phyloP scores from a whole-genome alignment of 352 stramenopile genomes.

The Phytophthora capsici region DNA sequence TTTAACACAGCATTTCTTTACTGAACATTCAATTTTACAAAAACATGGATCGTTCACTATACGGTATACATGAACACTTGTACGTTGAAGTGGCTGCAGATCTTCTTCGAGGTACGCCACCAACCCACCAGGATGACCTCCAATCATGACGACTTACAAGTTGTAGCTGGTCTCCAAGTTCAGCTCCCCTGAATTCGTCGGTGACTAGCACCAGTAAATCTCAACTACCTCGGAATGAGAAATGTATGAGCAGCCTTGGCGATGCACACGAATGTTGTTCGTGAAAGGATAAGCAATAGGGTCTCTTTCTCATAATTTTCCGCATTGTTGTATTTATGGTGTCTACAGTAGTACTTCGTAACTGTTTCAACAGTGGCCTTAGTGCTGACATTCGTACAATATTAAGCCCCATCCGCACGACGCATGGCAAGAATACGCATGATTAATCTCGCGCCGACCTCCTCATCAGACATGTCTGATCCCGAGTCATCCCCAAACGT shows the following conservation, averaged over 20 bases:
- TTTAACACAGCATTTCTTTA: slow-evolving; percentile 26
- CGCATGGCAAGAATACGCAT: slow-evolving; percentile 38
- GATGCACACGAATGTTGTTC: too few relatives aligned
- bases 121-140: neutral
- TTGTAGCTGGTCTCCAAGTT: too few relatives aligned
- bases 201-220: too few relatives aligned
- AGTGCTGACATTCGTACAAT: too few relatives aligned
- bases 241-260: too few relatives aligned
- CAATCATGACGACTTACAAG: neutral
- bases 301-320: too few relatives aligned
- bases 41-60: slow-evolving; percentile 5
- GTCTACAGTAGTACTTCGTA: too few relatives aligned
- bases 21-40: neutral
- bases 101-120: slow-evolving; percentile 10
- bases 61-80: slow-evolving; percentile 2
- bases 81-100: slow-evolving; percentile 16
- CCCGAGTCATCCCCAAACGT: slow-evolving; percentile 17
- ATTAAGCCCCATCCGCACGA: slow-evolving; percentile 24
- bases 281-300: too few relatives aligned
- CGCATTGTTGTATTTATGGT: too few relatives aligned
- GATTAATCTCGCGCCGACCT: slow-evolving; percentile 36
- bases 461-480: slow-evolving; percentile 36
- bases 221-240: too few relatives aligned
- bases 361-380: too few relatives aligned
- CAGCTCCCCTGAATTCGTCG: too few relatives aligned